Evolutionary conservation across 2,329 filamentous ascomycete genomes (phyloP), one percentile per base, ranked within the genome.

Genomic region (Helotiales sp.): DNA sequence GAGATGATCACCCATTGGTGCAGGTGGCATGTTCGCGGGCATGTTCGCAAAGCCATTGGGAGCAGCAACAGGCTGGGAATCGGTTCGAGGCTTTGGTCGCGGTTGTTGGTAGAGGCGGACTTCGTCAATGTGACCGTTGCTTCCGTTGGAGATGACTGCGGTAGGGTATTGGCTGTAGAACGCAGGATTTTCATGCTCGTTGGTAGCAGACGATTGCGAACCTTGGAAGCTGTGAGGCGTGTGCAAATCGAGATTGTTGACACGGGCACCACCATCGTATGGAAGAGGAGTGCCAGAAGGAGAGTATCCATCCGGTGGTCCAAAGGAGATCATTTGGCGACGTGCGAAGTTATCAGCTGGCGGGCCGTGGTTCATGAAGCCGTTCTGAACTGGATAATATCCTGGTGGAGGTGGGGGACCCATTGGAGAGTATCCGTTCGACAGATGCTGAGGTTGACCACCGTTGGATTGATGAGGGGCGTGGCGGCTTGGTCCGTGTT

Each of bases 201-300:
- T 79, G 15, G 73, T 75, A 5, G 72, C 76, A 1, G 83, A 84
- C 33, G 81, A 78, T 59, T 85, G 84, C 2, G 84, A 86, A 33
- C 79, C 83, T 55, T 85, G 84, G 66, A 84, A 84, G 70, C 83
- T 86, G 61, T 83, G 83, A 3, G 83, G 80, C 1, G 82, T 84
- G 1, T 80, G 78, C 1, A 83, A 80, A 2, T 79, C 80, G 66
- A 81, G 81, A 10, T 63, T 49, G 57, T 44, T 64, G 51, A 12
- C 64, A 61, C 33, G 60, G 55, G n/a, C 40, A 44, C 40, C 40
- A 46, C 57, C 52, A 15, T 70, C 67, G 44, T 55, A 47, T 3
- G 62, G 63, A 31, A 58, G 44, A 34, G 67, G 62, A 61, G 74
- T 65, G 57, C 65, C 50, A 56, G 62, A 62, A 56, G 71, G 73